A percentile compares a stretch with the other conserved stretches of the same genome.
Evolutionary conservation across 305 asterid species (phyloP).

Genomic region (Coffea humblotiana): DNA sequence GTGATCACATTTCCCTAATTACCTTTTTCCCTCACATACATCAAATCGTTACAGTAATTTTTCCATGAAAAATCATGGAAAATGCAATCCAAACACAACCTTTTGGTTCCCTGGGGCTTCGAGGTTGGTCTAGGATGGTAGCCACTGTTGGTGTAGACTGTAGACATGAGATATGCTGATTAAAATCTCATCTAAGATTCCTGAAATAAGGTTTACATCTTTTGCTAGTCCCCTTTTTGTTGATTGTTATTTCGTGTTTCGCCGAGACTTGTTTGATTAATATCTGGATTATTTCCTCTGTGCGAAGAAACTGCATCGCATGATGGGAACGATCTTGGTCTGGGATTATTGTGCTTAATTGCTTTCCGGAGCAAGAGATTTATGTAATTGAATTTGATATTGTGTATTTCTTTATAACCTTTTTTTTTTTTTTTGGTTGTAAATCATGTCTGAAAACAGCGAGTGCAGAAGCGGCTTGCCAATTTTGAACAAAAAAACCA

Average conservation of each 20-base stretch:
- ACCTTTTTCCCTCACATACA: too few species aligned
- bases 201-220: neutral
- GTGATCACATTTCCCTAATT: too few species aligned
- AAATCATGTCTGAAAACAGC: conserved; percentile 35
- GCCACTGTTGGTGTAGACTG: neutral
- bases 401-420: neutral
- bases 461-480: conserved; percentile 90
- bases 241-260: neutral
- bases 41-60: too few species aligned
- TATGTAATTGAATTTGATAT: conserved; percentile 1
- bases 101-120: neutral
- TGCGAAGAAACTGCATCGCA: neutral
- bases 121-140: neutral
- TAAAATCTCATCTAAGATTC: neutral
- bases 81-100: too few species aligned
- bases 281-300: neutral
- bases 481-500: conserved; percentile 74
- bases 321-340: neutral
- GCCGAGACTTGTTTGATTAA: neutral
- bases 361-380: neutral
- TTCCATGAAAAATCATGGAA: too few species aligned
- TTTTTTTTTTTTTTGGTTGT: neutral
- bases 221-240: neutral
- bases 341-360: neutral
- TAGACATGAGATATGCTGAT: neutral